A percentile compares a stretch with the other conserved stretches of the same genome.
Conservation (phyloP, 2,329 filamentous ascomycete species). For the Chalaropsis thielavioides region DNA sequence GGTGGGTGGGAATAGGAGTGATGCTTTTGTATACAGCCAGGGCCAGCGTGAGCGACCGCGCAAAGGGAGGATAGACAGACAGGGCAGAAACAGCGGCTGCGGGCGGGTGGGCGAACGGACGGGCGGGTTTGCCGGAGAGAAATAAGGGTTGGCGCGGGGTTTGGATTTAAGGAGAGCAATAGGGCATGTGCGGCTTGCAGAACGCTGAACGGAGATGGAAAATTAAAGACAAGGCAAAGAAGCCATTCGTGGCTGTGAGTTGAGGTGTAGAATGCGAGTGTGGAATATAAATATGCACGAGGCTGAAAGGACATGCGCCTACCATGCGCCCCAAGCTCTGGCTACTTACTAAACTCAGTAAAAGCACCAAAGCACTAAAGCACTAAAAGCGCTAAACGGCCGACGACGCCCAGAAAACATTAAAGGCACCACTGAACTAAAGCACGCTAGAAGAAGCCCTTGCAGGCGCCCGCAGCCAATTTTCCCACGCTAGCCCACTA, state of each 20-base stretch:
- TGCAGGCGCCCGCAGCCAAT: background rate
- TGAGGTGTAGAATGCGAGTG: background rate
- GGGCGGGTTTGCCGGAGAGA: background rate
- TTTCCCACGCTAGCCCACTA: background rate
- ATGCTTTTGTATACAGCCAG: too few relatives aligned
- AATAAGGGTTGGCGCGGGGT: background rate
- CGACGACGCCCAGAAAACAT: too few relatives aligned
- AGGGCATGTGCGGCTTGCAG: background rate
- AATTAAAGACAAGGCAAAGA: background rate
- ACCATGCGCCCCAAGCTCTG: background rate
- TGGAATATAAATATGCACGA: background rate
- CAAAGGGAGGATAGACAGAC: background rate
- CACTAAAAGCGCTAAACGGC: too few relatives aligned
- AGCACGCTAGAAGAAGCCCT: background rate
- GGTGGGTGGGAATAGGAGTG: too few relatives aligned
- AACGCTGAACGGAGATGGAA: background rate
- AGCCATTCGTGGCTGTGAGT: background rate
- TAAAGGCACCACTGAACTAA: background rate
- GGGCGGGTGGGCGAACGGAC: background rate
- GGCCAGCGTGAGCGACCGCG: background rate
- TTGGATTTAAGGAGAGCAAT: background rate
- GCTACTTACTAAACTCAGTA: too few relatives aligned
- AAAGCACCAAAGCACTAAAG: too few relatives aligned
- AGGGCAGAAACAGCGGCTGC: background rate
- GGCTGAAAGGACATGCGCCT: background rate